Evolutionary conservation across 2,329 filamentous ascomycete species (phyloP).

Genomic region (Microcyclospora tardicrescens): DNA sequence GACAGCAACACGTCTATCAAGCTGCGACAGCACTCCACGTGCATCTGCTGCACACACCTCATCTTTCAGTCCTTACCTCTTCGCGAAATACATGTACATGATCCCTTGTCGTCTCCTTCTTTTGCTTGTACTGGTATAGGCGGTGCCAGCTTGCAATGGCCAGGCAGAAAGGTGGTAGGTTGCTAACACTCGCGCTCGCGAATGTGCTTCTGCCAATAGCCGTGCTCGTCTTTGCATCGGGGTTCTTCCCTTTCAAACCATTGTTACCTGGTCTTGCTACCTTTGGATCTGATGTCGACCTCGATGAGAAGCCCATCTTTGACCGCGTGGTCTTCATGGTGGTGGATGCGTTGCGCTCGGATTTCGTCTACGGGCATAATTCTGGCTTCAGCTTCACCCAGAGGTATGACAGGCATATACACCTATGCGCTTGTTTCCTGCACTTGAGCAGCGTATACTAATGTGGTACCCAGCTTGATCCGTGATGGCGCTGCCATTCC

Average conservation of each 20-base stretch:
- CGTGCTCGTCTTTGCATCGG: constrained; percentile 58
- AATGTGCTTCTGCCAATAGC: constrained; percentile 68
- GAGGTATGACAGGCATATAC: constrained; percentile 40
- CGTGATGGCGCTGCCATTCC: constrained; percentile 71
- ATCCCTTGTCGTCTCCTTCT: not conserved
- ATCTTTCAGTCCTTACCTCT: too few relatives aligned
- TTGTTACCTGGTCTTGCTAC: constrained; percentile 70
- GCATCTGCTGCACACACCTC: too few relatives aligned
- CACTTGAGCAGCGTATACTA: not conserved
- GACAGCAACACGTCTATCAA: too few relatives aligned
- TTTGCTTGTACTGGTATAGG: constrained; percentile 1
- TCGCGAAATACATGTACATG: too few relatives aligned
- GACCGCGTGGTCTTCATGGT: constrained; percentile 95
- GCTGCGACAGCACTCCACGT: too few relatives aligned
- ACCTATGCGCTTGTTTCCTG: too few relatives aligned
- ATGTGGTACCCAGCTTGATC: constrained; percentile 51
- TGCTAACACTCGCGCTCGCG: constrained; percentile 41
- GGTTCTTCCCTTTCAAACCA: constrained; percentile 97
- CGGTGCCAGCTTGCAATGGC: constrained; percentile 7
- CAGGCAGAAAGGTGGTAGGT: constrained; percentile 17
- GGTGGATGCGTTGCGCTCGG: constrained; percentile 84
- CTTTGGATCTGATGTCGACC: constrained; percentile 6
- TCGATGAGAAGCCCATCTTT: constrained; percentile 49
- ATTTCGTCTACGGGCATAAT: constrained; percentile 74
- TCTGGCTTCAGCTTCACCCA: constrained; percentile 85